Evolutionary conservation across 371 early-diverging fungal species (phyloP), one percentile per base, ranked within the genome.

Genomic region (Thermomucor indicae-seudaticae): DNA sequence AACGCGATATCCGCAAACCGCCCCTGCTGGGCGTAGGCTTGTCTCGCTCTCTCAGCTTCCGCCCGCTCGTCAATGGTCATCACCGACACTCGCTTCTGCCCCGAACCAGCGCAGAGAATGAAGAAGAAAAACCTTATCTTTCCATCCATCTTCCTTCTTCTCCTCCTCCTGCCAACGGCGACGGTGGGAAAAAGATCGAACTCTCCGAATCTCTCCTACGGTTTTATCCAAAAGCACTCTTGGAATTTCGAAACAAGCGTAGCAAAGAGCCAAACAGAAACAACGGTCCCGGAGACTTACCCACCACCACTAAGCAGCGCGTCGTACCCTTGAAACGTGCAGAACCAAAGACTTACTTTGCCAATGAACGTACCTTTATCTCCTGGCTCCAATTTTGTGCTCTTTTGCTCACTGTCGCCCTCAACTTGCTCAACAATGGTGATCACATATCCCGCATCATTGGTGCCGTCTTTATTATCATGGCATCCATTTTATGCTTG

Each of bases 301-400:
- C 17, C n/a, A 24, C 20, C 12, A 25, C 44, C 0, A 27, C 44
- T 27, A 44, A 29, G n/a, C 44, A 44, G 29, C 44, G 44, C n/a
- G 25, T 44, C 24, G 44, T 44, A 29, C 44, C 44, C 25, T 27
- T 47, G 41, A 43, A 44, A 19, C 35, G 39, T 17, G 56, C 81
- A 3, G 93, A 94, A 45, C 89, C 95, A 14, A 98, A 98, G 65
- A 91, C 90, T 23, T 92, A 90, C 65, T 92, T 96, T 71, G 93
- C 96, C 22, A 96, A 96, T 58, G 96, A 96, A 66, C 78, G 96
- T 48, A 96, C 96, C 0, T 95, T 91, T 58, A 79, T 96, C 51
- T 81, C 82, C 25, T 95, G 96, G 96, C 78, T 93, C 34, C 89
- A 90, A 49, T 79, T 87, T 41, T 82, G 87, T 59, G 84, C 86